Base-by-base conservation (phyloP, 2,329 filamentous ascomycete species). In the Macroventuria anomochaeta region DNA sequence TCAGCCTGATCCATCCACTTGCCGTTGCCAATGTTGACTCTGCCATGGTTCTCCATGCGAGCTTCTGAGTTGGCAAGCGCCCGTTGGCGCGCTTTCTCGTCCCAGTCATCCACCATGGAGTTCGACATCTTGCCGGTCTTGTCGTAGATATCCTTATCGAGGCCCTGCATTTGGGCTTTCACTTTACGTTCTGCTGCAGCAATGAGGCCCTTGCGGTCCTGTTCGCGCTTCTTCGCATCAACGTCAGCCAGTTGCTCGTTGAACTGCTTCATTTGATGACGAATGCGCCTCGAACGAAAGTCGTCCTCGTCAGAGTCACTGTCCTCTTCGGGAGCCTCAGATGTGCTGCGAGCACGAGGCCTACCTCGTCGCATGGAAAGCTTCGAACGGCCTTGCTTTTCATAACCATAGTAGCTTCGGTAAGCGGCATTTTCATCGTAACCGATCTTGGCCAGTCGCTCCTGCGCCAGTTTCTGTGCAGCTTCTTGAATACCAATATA, bases 111-210 rank as follows among this genome's bases (percentile, higher is more conserved):
- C 62, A 88, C 79, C 65, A 88, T 84, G 1, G 85, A 82, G 11
- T 88, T 85, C 0, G 86, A 85, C 23, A 89, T 81, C 69, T 88
- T 87, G 51, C 91, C 91, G 1, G 89, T 93, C 46, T 93, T 84
- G 12, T 84, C 81, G 61, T 87, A 91, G 11, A 96, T 84, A 65
- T 86, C 87, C 71, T 93, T 86, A 55, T 97, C 93, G 80, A 97
- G 92, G 33, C 83, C 84, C 56, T 89, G 85, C 61, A 97, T 83
- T 34, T 85, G 85, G 17, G 87, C 86, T 61, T 88, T 86, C n/a
- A 97, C 93, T 62, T 96, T 96, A 37, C 89, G 86, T 68, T 93
- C 89, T 1, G 93, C 93, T 3, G 87, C 86, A 8, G 88, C 88
- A 59, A 96, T 79, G 1, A 97, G 78, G 1, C 83, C 81, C 48